phyloP scores from a whole-genome alignment of 805 yeast genomes.

The Maudiozyma turicensis region DNA sequence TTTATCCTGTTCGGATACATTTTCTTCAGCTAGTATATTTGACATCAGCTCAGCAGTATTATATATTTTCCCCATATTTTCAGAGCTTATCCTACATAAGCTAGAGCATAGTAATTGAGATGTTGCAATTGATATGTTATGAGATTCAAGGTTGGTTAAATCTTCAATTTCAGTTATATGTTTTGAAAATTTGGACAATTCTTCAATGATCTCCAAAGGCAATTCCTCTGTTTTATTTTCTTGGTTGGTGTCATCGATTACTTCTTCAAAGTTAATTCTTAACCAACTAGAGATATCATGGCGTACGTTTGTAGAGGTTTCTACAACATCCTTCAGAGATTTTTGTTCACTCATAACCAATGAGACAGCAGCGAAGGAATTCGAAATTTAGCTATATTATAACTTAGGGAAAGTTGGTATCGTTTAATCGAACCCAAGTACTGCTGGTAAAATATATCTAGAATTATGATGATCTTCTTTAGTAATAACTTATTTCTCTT shows the following conservation, averaged over 20 bases:
- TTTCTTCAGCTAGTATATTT: slow-evolving; percentile 24
- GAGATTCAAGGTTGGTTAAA: slow-evolving; percentile 13
- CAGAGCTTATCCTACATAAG: slow-evolving; percentile 8
- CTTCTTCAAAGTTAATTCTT: slow-evolving; percentile 9
- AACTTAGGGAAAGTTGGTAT: no score
- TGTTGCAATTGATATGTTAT: slow-evolving; percentile 12
- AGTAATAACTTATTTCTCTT: no score
- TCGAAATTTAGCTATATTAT: no score
- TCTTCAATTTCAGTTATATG: slow-evolving; percentile 8
- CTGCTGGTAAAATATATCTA: no score
- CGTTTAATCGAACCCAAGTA: no score
- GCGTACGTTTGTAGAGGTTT: slow-evolving; percentile 10
- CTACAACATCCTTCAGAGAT: slow-evolving; percentile 2
- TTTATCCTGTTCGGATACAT: slow-evolving; percentile 7
- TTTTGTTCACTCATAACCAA: not conserved
- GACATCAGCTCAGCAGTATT: slow-evolving; percentile 22
- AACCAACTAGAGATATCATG: slow-evolving; percentile 20
- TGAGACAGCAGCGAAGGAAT: no score
- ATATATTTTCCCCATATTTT: slow-evolving; percentile 17
- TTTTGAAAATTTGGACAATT: slow-evolving; percentile 9
- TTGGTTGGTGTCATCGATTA: not conserved
- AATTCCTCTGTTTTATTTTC: not conserved
- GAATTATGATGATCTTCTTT: no score
- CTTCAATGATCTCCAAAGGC: slow-evolving; percentile 3
- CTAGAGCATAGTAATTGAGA: slow-evolving; percentile 17